phyloP scores from a whole-genome alignment of 176 grass and related monocot genomes.

The Otatea glauca region DNA sequence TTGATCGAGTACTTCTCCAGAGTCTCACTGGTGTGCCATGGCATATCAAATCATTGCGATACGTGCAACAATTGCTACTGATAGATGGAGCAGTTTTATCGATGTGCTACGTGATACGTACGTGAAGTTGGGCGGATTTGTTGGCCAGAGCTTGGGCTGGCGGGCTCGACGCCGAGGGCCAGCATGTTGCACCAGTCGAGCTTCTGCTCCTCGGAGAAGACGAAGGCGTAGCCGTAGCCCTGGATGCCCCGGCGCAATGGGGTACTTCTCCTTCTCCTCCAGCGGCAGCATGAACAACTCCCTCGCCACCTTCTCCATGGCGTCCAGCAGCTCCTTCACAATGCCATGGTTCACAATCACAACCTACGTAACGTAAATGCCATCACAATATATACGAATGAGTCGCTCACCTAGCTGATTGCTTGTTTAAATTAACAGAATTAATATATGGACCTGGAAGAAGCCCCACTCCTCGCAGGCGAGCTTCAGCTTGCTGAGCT shows the following conservation, averaged over 20 bases:
- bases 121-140: constrained; percentile 57
- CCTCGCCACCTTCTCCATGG: constrained; percentile 60
- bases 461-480: constrained; percentile 93
- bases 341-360: constrained; percentile 90
- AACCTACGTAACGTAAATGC: constrained; percentile 36
- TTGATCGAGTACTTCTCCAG: constrained; percentile 72
- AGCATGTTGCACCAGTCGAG: constrained; percentile 97
- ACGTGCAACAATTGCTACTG: too few relatives aligned
- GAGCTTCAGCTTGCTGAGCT: constrained; percentile 52
- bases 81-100: not conserved
- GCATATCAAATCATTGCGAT: not conserved
- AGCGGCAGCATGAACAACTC: constrained; percentile 93
- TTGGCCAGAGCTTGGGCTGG: constrained; percentile 73
- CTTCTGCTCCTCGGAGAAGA: constrained; percentile 95
- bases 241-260: constrained; percentile 80
- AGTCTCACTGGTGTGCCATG: constrained; percentile 30
- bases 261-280: constrained; percentile 82
- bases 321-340: constrained; percentile 52
- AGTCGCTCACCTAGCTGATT: not conserved
- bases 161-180: constrained; percentile 72
- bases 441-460: constrained; percentile 55
- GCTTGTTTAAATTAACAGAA: not conserved
- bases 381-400: not conserved
- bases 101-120: not conserved
- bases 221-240: constrained; percentile 87